A percentile compares a stretch with the other conserved stretches of the same genome.
Evolutionary conservation across 2,329 filamentous ascomycete genomes (phyloP).

Genomic region (Epichloe aotearoae): DNA sequence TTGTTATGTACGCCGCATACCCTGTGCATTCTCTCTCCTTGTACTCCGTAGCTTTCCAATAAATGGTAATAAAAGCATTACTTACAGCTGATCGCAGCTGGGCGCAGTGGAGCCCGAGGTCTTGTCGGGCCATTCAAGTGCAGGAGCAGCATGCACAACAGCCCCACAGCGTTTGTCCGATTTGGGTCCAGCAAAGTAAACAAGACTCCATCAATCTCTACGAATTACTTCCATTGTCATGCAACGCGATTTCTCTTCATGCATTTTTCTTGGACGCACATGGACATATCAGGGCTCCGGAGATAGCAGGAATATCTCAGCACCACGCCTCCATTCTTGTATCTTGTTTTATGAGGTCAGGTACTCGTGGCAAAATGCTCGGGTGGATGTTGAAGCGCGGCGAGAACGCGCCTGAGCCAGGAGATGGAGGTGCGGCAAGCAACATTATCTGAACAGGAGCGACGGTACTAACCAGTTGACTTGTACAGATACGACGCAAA

Average conservation of each 20-base stretch:
- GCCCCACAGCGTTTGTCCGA: background rate
- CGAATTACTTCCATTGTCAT: too few relatives aligned
- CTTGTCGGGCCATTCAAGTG: too few relatives aligned
- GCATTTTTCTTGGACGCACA: background rate
- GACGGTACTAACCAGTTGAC: background rate
- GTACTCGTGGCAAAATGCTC: slow-evolving; percentile 29
- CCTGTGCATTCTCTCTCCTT: too few relatives aligned
- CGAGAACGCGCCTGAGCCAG: slow-evolving; percentile 23
- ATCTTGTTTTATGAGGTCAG: background rate
- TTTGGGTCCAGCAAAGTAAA: background rate
- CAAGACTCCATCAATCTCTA: too few relatives aligned
- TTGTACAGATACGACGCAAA: slow-evolving; percentile 27
- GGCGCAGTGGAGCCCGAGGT: too few relatives aligned
- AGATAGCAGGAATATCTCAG: background rate
- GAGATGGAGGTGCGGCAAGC: slow-evolving; percentile 11
- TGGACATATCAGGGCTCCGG: background rate
- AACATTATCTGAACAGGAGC: background rate
- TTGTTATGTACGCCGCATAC: too few relatives aligned
- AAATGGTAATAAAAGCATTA: too few relatives aligned
- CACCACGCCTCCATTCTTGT: background rate
- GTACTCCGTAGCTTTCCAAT: too few relatives aligned
- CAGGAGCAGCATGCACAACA: background rate
- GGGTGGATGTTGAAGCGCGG: slow-evolving; percentile 44
- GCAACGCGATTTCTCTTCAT: background rate
- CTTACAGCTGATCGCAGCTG: too few relatives aligned